Evolutionary conservation across 2,329 filamentous ascomycete genomes (phyloP).

Genomic region (Hirsutella minnesotensis): DNA sequence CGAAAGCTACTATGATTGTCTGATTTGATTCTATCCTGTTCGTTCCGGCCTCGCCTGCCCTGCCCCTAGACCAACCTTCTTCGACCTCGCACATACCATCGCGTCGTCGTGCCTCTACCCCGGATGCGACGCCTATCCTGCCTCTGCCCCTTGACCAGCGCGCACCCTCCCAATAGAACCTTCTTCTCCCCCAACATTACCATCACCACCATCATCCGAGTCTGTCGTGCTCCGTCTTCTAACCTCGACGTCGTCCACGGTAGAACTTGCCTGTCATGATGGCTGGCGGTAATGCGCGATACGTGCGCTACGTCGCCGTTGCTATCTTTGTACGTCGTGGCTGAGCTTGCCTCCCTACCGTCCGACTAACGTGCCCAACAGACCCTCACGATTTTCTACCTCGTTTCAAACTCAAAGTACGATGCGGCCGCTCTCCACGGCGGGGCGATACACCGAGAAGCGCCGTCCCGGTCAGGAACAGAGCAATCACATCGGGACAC

Average conservation of each 20-base stretch:
- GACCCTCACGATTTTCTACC: constrained; percentile 66
- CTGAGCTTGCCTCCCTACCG: not conserved
- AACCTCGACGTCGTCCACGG: not conserved
- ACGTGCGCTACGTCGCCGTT: constrained; percentile 67
- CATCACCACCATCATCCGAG: not conserved
- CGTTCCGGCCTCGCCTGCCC: not conserved
- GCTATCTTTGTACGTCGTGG: constrained; percentile 62
- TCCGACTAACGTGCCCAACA: constrained; percentile 21
- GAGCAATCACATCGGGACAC: not conserved
- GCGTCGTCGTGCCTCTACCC: too few species aligned
- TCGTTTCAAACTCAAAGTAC: constrained; percentile 53
- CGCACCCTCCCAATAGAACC: not conserved
- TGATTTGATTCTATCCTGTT: not conserved
- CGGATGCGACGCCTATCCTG: too few species aligned
- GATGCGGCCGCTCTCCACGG: constrained; percentile 22
- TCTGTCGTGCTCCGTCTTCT: not conserved
- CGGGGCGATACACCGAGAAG: not conserved
- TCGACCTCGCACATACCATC: too few species aligned
- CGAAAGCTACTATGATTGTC: too few species aligned
- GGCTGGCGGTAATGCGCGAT: constrained; percentile 62
- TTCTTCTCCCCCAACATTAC: not conserved
- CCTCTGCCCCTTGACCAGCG: too few species aligned
- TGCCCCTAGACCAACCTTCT: too few species aligned
- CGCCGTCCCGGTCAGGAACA: not conserved
- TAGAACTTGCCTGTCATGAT: constrained; percentile 23